A percentile compares a stretch with the other conserved stretches of the same genome.
These are phyloP conservation scores for Cephaloascus fragrans DNA, from an alignment of 805 yeast species.

Conservation along the genomic window DNA sequence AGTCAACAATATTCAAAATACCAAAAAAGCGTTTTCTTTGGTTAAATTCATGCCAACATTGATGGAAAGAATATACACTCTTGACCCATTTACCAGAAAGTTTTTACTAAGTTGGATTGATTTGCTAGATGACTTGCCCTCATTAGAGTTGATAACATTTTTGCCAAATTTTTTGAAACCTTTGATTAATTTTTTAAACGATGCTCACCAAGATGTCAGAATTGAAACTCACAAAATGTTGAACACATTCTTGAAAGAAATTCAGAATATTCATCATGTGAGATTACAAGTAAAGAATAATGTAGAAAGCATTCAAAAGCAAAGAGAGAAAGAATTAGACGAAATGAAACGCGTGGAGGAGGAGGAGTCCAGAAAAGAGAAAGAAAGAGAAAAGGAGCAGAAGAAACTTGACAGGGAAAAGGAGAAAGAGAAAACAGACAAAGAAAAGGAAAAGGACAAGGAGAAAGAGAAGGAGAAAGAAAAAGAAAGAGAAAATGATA, in stretches of 20 bases:
- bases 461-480: constrained; percentile 2
- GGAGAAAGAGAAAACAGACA: background rate
- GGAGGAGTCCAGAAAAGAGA: constrained; percentile 7
- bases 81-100: constrained; percentile 86
- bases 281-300: constrained; percentile 36
- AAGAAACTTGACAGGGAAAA: too few species aligned
- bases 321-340: constrained; percentile 7
- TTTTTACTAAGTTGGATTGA: constrained; percentile 92
- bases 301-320: constrained; percentile 8
- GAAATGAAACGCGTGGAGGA: constrained; percentile 9
- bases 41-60: constrained; percentile 86
- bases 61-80: constrained; percentile 83
- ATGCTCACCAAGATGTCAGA: constrained; percentile 78
- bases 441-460: background rate
- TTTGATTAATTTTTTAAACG: constrained; percentile 67
- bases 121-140: constrained; percentile 87
- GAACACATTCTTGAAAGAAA: constrained; percentile 69
- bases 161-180: constrained; percentile 88
- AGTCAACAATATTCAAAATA: constrained; percentile 47
- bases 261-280: constrained; percentile 65
- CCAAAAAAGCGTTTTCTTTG: constrained; percentile 67
- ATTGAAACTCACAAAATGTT: constrained; percentile 74
- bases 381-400: constrained; percentile 15
- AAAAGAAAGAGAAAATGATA: background rate
- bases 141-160: constrained; percentile 76